Base-by-base conservation (phyloP, 1,284 basidiomycete genomes). In the Trametes polyzona region DNA sequence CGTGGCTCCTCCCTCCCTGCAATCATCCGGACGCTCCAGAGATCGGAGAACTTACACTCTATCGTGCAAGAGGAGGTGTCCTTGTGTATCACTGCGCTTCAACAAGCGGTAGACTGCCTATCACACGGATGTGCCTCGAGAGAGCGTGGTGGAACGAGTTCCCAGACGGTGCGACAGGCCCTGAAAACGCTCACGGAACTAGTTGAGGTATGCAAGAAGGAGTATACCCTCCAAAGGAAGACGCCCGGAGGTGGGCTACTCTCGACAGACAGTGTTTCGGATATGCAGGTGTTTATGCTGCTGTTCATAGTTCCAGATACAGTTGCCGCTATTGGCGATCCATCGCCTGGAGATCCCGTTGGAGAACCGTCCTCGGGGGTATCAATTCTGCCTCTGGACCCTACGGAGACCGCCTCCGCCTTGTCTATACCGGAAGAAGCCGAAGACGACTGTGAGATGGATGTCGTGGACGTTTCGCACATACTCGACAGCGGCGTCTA, bases 1-100 rank as follows among this genome's bases (percentile, higher is more conserved):
- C 33, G 43, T 8, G 51, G 41, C 29, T 57, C 55, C 1, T 40
- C 35, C 5, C 59, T 61, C 10, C 59, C 52, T 8, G 37, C 40
- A 3, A 37, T 59, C 4, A 16, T 55, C 3, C 21, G 30, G 33
- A 32, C 23, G n/a, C n/a, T 50, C 17, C 40, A 24, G 3, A 3
- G 4, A 2, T 27, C 30, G 12, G 17, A 10, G 1, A 19, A n/a
- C 9, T 21, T 23, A 1, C 35, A 19, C 2, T 26, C 11, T 8
- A 27, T 26, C 1, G 32, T 58, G 7, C 35, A 37, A 12, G 24
- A 41, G 9, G 16, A 30, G 30, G 40, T 11, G 23, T 17, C 30
- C 4, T 24, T 14, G 36, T 50, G 29, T 10, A 26, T 9, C 3
- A 19, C 41, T 19, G 42, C 17, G 17, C 21, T 40, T 33, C 11